These are phyloP conservation scores for Helenozyma rhizophorensis DNA, from an alignment of 805 yeast species.

Conservation along the genomic window DNA sequence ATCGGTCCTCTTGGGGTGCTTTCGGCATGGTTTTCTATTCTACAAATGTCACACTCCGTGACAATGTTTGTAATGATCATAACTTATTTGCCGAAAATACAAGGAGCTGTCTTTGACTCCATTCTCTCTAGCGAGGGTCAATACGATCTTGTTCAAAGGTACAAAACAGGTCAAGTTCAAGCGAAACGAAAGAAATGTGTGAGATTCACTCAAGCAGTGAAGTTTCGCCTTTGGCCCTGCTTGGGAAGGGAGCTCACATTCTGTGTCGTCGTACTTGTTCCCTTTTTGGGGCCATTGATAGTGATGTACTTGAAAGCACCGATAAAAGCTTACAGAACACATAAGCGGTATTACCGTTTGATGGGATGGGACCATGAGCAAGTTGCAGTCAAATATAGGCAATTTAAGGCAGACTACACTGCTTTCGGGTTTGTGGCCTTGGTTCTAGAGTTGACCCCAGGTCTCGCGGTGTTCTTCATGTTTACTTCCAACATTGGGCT, in stretches of 20 bases:
- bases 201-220: background rate
- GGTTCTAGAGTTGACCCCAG: slow-evolving; percentile 50
- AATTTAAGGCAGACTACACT: slow-evolving; percentile 35
- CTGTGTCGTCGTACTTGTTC: slow-evolving; percentile 44
- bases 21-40: slow-evolving; percentile 40
- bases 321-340: slow-evolving; percentile 48
- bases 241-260: slow-evolving; percentile 30
- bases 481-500: slow-evolving; percentile 60
- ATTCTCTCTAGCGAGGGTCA: slow-evolving; percentile 43
- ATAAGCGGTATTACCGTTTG: slow-evolving; percentile 52
- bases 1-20: slow-evolving; percentile 50
- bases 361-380: slow-evolving; percentile 47
- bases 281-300: slow-evolving; percentile 55
- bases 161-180: background rate
- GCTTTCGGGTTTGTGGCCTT: slow-evolving; percentile 53
- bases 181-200: background rate
- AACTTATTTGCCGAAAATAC: slow-evolving; percentile 45
- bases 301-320: slow-evolving; percentile 51
- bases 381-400: slow-evolving; percentile 31
- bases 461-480: slow-evolving; percentile 48
- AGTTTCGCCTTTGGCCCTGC: slow-evolving; percentile 8
- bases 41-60: slow-evolving; percentile 40
- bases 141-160: slow-evolving; percentile 37
- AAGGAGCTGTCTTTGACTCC: slow-evolving; percentile 44
- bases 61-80: slow-evolving; percentile 40